Evolutionary conservation across 441 rosid species (phyloP), one percentile per base, ranked within the genome.

Genomic region (Gossypium schwendimanii): DNA sequence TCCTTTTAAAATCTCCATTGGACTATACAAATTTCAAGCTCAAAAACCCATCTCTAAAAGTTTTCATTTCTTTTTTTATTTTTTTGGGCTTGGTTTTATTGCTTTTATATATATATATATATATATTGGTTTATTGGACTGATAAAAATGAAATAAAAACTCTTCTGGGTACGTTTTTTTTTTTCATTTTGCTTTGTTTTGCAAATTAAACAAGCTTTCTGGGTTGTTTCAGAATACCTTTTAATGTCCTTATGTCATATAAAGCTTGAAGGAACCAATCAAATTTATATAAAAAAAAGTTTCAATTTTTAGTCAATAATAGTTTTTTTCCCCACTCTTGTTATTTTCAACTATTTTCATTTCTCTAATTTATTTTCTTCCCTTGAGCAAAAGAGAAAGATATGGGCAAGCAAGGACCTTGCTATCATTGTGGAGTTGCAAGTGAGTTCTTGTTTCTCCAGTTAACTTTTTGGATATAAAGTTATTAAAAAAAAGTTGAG

Each of bases 321-420:
- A 21, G 2, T n/a, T 18, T 70, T 33, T 72, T 47, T 0, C 36
- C 36, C 7, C 17, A 47, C 31, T n/a, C 47, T 75, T 60, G 52
- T 71, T 44, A 33, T 70, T 44, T 23, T 61, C 58, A 75, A 12
- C 1, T 71, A 31, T 31, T 31, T 5, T 31, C 36, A 5, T 66
- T 73, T 82, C 75, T 57, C 68, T 77, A 73, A 75, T 76, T 81
- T 59, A 20, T 36, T 75, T 77, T 80, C 36, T 31, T 31, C 36
- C 62, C 69, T 82, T 50, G 64, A 54, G 70, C 65, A 60, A 75
- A 60, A 72, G 77, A 78, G 81, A 73, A 70, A 84, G 80, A 78
- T 21, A 96, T 93, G 99, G 98, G 99, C 70, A 96, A 93, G 92
- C 97, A 93, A 84, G 98, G 99, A 21, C 99, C 99, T 87, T 96